phyloP scores from a whole-genome alignment of 1,284 basidiomycete species.

The Ceratobasidium papillatum region DNA sequence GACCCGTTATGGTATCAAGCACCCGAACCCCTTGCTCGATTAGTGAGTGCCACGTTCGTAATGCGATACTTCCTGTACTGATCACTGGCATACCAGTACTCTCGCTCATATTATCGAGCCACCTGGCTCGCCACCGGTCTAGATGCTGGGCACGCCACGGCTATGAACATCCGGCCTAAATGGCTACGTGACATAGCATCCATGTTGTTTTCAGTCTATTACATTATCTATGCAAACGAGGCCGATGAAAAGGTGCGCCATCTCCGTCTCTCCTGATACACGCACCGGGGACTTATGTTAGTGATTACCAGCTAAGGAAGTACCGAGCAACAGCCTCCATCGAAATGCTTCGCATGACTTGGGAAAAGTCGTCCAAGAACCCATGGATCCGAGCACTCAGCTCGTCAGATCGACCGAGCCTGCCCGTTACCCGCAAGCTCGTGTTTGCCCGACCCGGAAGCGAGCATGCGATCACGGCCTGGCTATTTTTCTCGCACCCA shows the following conservation, averaged over 20 bases:
- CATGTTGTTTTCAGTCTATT: slow-evolving; percentile 87
- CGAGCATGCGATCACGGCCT: slow-evolving; percentile 82
- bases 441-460: slow-evolving; percentile 86
- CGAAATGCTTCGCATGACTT: slow-evolving; percentile 93
- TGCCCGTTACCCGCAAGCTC: slow-evolving; percentile 79
- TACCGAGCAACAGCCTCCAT: slow-evolving; percentile 93
- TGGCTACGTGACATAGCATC: slow-evolving; percentile 91
- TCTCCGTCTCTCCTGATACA: neutral
- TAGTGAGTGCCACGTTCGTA: slow-evolving; percentile 62
- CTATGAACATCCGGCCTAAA: slow-evolving; percentile 91
- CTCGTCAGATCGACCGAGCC: slow-evolving; percentile 60
- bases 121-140: slow-evolving; percentile 94
- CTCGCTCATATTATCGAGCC: slow-evolving; percentile 93
- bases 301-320: slow-evolving; percentile 72
- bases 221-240: slow-evolving; percentile 92
- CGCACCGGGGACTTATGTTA: neutral
- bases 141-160: slow-evolving; percentile 97
- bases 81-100: slow-evolving; percentile 68
- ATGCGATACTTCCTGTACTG: slow-evolving; percentile 31
- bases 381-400: slow-evolving; percentile 74
- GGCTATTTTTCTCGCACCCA: slow-evolving; percentile 83
- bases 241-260: slow-evolving; percentile 87
- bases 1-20: slow-evolving; percentile 59
- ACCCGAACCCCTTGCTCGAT: slow-evolving; percentile 89
- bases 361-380: slow-evolving; percentile 92